phyloP scores from a whole-genome alignment of 2,329 filamentous ascomycete genomes.

The Aspergillus fumigatiaffinis region DNA sequence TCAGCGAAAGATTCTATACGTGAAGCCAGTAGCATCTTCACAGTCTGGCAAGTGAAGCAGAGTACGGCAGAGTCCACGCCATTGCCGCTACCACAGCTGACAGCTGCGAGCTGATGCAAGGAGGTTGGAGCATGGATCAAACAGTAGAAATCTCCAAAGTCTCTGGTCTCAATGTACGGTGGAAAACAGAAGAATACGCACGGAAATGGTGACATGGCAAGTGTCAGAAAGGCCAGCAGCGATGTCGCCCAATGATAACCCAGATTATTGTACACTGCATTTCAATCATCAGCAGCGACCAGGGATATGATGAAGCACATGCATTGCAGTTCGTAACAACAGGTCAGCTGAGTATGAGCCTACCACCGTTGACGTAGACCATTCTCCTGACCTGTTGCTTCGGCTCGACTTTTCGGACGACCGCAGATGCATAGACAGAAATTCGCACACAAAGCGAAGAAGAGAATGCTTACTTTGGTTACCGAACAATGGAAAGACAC shows the following conservation, averaged over 20 bases:
- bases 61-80: background rate
- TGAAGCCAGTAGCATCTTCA: background rate
- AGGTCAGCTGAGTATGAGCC: background rate
- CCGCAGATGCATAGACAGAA: background rate
- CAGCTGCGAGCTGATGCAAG: background rate
- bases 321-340: background rate
- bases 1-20: conserved; percentile 1
- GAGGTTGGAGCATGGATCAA: background rate
- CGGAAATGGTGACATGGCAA: conserved; percentile 45
- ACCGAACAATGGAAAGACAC: conserved; percentile 72
- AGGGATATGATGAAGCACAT: conserved; percentile 5
- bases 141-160: background rate
- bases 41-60: background rate
- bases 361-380: background rate
- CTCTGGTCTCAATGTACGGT: background rate
- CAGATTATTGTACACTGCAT: conserved; percentile 44
- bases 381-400: background rate
- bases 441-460: background rate
- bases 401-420: background rate
- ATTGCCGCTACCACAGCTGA: background rate
- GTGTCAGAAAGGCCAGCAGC: conserved; percentile 41
- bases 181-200: conserved; percentile 26
- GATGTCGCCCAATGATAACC: conserved; percentile 46
- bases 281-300: conserved; percentile 17
- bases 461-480: conserved; percentile 46